A percentile compares a stretch with the other conserved stretches of the same genome.
Evolutionary conservation across 306 rosid genomes (phyloP).

Genomic region (Elaeagnus macrophylla): DNA sequence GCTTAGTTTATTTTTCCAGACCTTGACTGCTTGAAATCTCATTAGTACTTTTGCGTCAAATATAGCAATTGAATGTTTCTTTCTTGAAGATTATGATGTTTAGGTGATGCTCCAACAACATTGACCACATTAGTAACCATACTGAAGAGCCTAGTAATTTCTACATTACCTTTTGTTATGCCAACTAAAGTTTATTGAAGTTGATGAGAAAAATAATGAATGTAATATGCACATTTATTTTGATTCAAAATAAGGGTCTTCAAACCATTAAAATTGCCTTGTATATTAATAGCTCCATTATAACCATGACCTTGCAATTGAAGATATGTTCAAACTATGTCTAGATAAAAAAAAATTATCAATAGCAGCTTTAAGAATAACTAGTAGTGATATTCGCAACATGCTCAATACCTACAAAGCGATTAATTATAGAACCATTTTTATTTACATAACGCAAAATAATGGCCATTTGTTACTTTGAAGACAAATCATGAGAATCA

Average conservation of each 20-base stretch:
- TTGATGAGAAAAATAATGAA: constrained; percentile 12
- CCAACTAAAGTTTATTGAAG: constrained; percentile 5
- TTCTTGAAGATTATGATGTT: background rate
- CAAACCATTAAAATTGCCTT: too few species aligned
- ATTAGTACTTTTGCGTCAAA: background rate
- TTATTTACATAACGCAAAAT: too few species aligned
- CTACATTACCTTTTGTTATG: background rate
- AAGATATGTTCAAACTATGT: too few species aligned
- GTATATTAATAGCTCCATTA: too few species aligned
- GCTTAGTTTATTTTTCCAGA: background rate
- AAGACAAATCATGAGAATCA: too few species aligned
- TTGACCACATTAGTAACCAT: background rate
- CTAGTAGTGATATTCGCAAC: too few species aligned
- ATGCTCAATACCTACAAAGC: too few species aligned
- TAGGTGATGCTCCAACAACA: background rate
- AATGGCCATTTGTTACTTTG: too few species aligned
- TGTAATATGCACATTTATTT: background rate
- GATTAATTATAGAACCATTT: too few species aligned
- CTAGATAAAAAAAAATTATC: too few species aligned
- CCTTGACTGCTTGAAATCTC: background rate
- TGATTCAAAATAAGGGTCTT: background rate
- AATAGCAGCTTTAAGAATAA: too few species aligned
- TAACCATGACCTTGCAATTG: too few species aligned
- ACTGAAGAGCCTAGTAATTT: background rate
- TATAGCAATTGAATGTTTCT: background rate